Base-by-base conservation (phyloP, 2,329 filamentous ascomycete species). In the Botrytis elliptica region DNA sequence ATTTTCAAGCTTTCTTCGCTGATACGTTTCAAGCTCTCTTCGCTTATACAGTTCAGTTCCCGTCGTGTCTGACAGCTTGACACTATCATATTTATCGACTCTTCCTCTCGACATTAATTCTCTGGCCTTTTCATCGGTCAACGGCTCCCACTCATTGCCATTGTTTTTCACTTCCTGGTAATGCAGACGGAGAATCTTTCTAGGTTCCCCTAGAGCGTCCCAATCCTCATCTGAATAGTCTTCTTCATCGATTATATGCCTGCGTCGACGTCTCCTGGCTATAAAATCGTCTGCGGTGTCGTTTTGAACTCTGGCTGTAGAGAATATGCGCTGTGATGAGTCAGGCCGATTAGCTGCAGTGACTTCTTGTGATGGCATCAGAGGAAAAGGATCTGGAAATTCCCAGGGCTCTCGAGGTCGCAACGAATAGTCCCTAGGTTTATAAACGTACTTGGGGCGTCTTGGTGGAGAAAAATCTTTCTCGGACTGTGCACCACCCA, bases 31-130 rank as follows among this genome's bases (percentile, higher is more conserved):
- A 52, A 52, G 49, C 25, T 52, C 0, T 55, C 25, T 55, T 55
- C n/a, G 44, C 29, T 33, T 49, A 25, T 5, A 8, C 42, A 20
- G 1, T 33, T 42, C 38, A 44, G 10, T 20, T 10, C 25, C 62
- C 3, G 25, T 64, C 1, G 38, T 64, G 16, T 33, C 42, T 46
- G 8, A 25, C 20, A 7, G 18, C 42, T 22, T 29, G 2, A 66
- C 29, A 36, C 4, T 44, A 10, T 4, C 5, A 69, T 69, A 69
- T 16, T 22, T 10, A 42, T 40, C 40, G 8, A 0, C 38, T 42
- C 52, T 59, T 44, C 52, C 66, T 22, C 8, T 69, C 7, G 20
- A 25, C 66, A 69, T 59, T 38, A 69, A 44, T 59, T 69, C 49
- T 57, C 6, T 57, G 18, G n/a, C 66, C 9, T 42, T 57, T 18